phyloP scores from a whole-genome alignment of 1,139 yeast genomes.

The Saccharomyces pastorianus region DNA sequence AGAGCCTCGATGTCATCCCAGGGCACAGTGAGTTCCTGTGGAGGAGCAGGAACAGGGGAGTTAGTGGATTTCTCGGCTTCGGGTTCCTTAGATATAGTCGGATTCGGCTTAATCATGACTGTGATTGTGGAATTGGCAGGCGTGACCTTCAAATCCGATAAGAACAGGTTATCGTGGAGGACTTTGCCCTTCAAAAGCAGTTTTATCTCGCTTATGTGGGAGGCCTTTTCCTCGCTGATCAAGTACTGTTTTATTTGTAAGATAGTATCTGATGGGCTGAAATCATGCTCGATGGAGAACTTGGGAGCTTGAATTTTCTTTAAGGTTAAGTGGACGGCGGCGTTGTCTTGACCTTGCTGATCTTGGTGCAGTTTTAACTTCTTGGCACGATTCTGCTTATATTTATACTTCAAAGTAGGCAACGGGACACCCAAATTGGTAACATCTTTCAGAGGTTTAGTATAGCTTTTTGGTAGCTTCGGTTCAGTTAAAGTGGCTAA shows the following conservation, averaged over 20 bases:
- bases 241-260: constrained; percentile 35
- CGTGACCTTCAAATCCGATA: constrained; percentile 22
- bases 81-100: constrained; percentile 6
- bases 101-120: constrained; percentile 29
- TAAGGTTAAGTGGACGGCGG: constrained; percentile 26
- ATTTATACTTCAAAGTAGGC: constrained; percentile 32
- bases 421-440: constrained; percentile 29
- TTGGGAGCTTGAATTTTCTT: constrained; percentile 43
- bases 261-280: constrained; percentile 31
- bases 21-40: constrained; percentile 21
- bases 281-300: constrained; percentile 29
- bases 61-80: constrained; percentile 2
- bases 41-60: neutral
- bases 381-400: constrained; percentile 16
- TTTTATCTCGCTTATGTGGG: constrained; percentile 32
- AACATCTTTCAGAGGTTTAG: constrained; percentile 28
- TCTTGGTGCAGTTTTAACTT: constrained; percentile 4
- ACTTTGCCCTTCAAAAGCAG: constrained; percentile 43
- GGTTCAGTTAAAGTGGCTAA: constrained; percentile 28
- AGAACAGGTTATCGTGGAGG: constrained; percentile 35
- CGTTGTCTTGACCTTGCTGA: constrained; percentile 1
- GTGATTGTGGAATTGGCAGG: constrained; percentile 32
- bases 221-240: constrained; percentile 23
- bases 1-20: constrained; percentile 32
- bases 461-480: constrained; percentile 19